A percentile compares a stretch with the other conserved stretches of the same genome.
Conservation (phyloP, 352 stramenopile species). For the Pythium pectinolyticum region DNA sequence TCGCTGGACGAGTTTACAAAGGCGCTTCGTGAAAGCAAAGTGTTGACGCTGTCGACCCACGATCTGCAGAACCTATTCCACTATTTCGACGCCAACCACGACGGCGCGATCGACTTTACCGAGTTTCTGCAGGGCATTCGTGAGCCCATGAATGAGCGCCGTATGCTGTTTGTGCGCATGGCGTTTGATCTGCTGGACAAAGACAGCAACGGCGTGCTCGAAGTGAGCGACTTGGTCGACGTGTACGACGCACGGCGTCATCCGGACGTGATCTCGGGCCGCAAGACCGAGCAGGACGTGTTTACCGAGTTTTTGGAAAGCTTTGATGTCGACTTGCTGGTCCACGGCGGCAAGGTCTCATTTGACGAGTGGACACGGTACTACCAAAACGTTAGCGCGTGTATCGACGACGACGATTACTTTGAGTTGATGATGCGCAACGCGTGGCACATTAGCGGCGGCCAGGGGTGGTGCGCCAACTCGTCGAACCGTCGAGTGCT, state of each 20-base stretch:
- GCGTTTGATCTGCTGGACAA: slow-evolving; percentile 89
- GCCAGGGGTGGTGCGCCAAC: slow-evolving; percentile 54
- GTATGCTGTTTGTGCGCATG: slow-evolving; percentile 78
- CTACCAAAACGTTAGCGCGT: slow-evolving; percentile 87
- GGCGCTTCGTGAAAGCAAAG: slow-evolving; percentile 57
- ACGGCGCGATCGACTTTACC: slow-evolving; percentile 74
- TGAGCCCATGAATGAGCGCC: slow-evolving; percentile 77
- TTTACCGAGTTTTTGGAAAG: slow-evolving; percentile 84
- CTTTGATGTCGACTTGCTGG: slow-evolving; percentile 60
- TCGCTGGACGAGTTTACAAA: slow-evolving; percentile 76
- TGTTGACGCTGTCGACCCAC: slow-evolving; percentile 42
- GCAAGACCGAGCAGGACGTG: slow-evolving; percentile 75
- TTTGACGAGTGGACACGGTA: slow-evolving; percentile 80
- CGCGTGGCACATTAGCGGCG: slow-evolving; percentile 65
- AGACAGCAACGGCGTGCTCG: slow-evolving; percentile 69
- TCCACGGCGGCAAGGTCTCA: slow-evolving; percentile 56
- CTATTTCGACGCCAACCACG: slow-evolving; percentile 86
- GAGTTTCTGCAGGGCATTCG: slow-evolving; percentile 87
- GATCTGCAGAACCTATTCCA: slow-evolving; percentile 74
- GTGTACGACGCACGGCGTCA: slow-evolving; percentile 84
- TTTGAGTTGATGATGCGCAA: slow-evolving; percentile 93
- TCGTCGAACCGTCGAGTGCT: slow-evolving; percentile 61
- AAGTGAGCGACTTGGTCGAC: slow-evolving; percentile 66
- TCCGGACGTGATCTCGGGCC: slow-evolving; percentile 77
- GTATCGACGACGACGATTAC: slow-evolving; percentile 91